phyloP scores from a whole-genome alignment of 164 flowering plant genomes.

The Stephania cephalantha region DNA sequence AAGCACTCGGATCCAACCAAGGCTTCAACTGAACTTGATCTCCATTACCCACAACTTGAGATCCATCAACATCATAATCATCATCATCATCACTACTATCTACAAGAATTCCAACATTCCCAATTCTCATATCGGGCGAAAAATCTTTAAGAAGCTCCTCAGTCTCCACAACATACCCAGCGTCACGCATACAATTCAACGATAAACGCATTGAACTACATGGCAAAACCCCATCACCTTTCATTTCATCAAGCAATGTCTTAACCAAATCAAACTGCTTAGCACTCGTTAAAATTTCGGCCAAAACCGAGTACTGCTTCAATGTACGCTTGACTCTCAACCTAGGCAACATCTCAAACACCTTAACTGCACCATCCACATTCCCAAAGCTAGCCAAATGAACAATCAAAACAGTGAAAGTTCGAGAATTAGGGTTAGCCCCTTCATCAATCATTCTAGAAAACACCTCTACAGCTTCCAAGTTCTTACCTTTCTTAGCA shows the following conservation, averaged over 20 bases:
- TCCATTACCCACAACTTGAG: constrained; percentile 12
- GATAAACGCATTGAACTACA: constrained; percentile 39
- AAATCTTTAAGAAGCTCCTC: constrained; percentile 47
- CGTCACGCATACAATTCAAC: constrained; percentile 43
- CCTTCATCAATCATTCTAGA: constrained; percentile 53
- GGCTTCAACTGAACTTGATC: constrained; percentile 51
- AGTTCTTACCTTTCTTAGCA: constrained; percentile 39
- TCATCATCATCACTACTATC: constrained; percentile 29
- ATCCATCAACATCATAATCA: constrained; percentile 22
- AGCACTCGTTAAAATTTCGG: constrained; percentile 33
- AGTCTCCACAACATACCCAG: constrained; percentile 46
- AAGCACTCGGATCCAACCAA: constrained; percentile 87
- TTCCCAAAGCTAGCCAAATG: constrained; percentile 54
- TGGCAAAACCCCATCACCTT: constrained; percentile 71
- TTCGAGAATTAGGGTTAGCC: constrained; percentile 70
- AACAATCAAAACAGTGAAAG: constrained; percentile 63
- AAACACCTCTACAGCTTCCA: constrained; percentile 53
- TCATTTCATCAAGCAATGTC: constrained; percentile 55
- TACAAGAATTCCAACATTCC: constrained; percentile 24
- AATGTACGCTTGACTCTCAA: constrained; percentile 74
- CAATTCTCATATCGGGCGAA: constrained; percentile 63
- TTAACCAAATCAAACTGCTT: constrained; percentile 46
- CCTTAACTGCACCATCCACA: constrained; percentile 49
- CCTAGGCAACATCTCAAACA: constrained; percentile 54
- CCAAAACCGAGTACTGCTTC: constrained; percentile 55